Evolutionary conservation across 2,329 filamentous ascomycete genomes (phyloP), one percentile per base, ranked within the genome.

Genomic region (Ceratocystis albifundus): DNA sequence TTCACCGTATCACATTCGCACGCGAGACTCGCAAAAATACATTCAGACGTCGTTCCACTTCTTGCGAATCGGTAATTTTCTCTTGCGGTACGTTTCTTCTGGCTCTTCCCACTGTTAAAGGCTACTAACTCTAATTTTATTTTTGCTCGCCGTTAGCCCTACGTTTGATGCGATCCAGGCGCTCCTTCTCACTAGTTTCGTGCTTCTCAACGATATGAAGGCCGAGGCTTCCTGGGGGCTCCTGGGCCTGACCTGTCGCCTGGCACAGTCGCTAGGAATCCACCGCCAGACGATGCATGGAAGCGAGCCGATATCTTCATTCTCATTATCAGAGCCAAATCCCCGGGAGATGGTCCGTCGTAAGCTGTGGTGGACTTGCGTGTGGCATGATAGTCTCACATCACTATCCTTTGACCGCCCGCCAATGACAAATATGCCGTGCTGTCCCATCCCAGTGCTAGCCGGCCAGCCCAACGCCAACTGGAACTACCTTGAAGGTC

Each of bases 161-260:
- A 86, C 85, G 0, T 79, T 87, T 48, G 84, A 87, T 72, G 85
- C 84, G 3, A 84, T 87, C 30, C 84, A 87, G 72, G 84, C 84
- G 0, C 74, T 87, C 50, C 75, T 87, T 0, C 78, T 87, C 55
- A 83, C 83, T 3, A 80, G 83, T 36, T 86, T 87, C 69, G 84
- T 85, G 1, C 76, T 87, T 1, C 75, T 86, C 30, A 87, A 87
- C 70, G 84, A 87, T 68, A 87, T 87, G 84, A 87, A 87, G 71
- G 84, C 84, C 1, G 84, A 87, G 71, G 84, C 83, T 0, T 86
- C 84, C 0, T 87, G 84, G 84, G 84, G 84, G 0, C 73, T 87
- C 65, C 79, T 85, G 63, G 84, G 84, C 0, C 78, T 87, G 57
- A 86, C 84, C 0, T 86, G 84, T 68, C 80, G 84, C 30, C 77